Base-by-base conservation (phyloP, 345 rosid species). In the Corymbia maculata region DNA sequence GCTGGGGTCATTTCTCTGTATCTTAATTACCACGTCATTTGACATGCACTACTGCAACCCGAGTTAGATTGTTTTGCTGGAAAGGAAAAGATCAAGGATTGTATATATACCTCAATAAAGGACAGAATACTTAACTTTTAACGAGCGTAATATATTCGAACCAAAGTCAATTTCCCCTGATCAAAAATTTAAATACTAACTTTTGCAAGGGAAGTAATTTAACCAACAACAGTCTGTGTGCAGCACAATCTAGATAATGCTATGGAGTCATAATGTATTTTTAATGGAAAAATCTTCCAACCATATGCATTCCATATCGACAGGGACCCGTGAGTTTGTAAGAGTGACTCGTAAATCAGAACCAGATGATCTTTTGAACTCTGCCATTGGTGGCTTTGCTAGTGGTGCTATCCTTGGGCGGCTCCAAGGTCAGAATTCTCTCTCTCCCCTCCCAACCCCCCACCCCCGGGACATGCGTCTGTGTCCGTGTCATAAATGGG, bases 261-360 rank as follows among this genome's bases (percentile, higher is more conserved):
- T 36, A 75, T 75, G 84, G 84, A 75, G 49, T 75, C 49, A 19
- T 42, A 22, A 11, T 0, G 1, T 75, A 42, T 42, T 75, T 75
- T 75, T 36, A 75, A 75, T 21, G 49, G 49, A 8, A 42, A 59
- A 75, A 21, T 75, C 49, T 75, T 75, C 84, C 49, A 75, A 42
- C 49, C 42, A 42, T 42, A 42, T 75, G 28, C 26, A 42, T 75
- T 75, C 28, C 24, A 36, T 75, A 19, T 42, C 49, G 84, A 42
- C 84, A 97, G 99, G 96, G 89, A 96, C 97, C 84, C 95, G 98
- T 55, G 99, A 95, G 88, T 95, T 92, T 91, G 98, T 95, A 86
- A 93, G 94, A 90, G 93, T 91, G 79, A 92, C 92, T 88, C 94
- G 97, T 66, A 94, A 93, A 93, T 90, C 97, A 82, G 97, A 93